These are phyloP conservation scores for Rhizopus delemar DNA, from an alignment of 371 early-diverging fungal genomes.

Conservation along the genomic window DNA sequence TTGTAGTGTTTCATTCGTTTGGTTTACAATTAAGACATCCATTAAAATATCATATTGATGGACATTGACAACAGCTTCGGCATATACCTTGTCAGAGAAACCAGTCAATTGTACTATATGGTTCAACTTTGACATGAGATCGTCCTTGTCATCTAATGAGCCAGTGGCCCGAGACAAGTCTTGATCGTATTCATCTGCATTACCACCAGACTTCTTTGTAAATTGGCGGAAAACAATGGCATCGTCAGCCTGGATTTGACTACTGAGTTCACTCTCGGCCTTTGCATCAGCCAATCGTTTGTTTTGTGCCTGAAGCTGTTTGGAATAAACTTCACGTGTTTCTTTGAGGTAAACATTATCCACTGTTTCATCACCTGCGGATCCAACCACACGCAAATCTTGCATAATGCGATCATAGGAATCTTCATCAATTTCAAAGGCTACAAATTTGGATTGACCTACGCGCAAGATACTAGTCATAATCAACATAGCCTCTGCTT, in stretches of 20 bases:
- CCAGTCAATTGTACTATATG: constrained; percentile 96
- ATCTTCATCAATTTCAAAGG: constrained; percentile 93
- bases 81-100: constrained; percentile 98
- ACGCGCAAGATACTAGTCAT: constrained; percentile 94
- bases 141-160: constrained; percentile 66
- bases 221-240: constrained; percentile 87
- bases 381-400: constrained; percentile 82
- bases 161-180: constrained; percentile 91
- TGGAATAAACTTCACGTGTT: constrained; percentile 78
- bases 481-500: constrained; percentile 93
- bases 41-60: constrained; percentile 96
- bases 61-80: constrained; percentile 96
- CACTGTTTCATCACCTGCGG: constrained; percentile 49
- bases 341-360: constrained; percentile 77
- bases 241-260: constrained; percentile 85
- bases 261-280: constrained; percentile 65
- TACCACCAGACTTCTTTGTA: constrained; percentile 69
- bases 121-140: constrained; percentile 82
- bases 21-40: constrained; percentile 97
- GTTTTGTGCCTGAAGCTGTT: constrained; percentile 76
- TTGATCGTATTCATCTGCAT: constrained; percentile 82
- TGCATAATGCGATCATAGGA: constrained; percentile 89
- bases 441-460: constrained; percentile 84
- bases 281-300: constrained; percentile 56
- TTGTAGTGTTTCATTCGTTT: constrained; percentile 94